Conservation (phyloP, 1,284 basidiomycete species). For the Naganishia sp. region DNA sequence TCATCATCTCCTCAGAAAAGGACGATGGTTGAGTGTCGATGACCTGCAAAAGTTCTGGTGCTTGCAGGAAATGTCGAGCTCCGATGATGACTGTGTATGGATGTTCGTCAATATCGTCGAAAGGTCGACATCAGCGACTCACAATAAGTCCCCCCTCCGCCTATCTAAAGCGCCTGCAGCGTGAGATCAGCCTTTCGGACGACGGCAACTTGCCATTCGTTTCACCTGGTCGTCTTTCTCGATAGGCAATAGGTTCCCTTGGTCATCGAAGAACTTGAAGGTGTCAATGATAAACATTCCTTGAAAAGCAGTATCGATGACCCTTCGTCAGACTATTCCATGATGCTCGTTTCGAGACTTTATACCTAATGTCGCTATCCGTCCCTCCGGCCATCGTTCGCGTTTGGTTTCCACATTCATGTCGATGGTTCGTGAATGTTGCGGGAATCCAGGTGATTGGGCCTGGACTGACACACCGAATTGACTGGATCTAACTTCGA, state of each 20-base stretch:
- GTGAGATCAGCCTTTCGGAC: neutral
- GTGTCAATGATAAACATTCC: slow-evolving; percentile 52
- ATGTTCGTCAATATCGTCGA: too few species aligned
- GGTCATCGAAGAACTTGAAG: slow-evolving; percentile 43
- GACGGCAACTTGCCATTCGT: neutral
- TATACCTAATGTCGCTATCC: slow-evolving; percentile 13
- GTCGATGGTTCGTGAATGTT: too few species aligned
- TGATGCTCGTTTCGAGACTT: too few species aligned
- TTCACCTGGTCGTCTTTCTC: slow-evolving; percentile 45
- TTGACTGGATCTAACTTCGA: too few species aligned
- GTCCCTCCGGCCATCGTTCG: neutral
- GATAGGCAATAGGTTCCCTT: slow-evolving; percentile 40
- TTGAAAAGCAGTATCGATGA: slow-evolving; percentile 15
- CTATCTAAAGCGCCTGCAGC: slow-evolving; percentile 40
- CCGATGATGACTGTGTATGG: slow-evolving; percentile 44
- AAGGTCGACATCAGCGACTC: neutral
- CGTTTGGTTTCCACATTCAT: too few species aligned
- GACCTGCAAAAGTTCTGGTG: slow-evolving; percentile 45
- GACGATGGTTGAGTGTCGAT: slow-evolving; percentile 43
- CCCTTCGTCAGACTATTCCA: neutral
- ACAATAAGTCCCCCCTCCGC: slow-evolving; percentile 52
- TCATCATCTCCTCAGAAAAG: slow-evolving; percentile 37
- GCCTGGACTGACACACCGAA: too few species aligned
- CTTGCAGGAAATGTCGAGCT: slow-evolving; percentile 46
- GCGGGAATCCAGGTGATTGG: too few species aligned